These are phyloP conservation scores for Diaporthe capsici DNA, from an alignment of 2,329 filamentous ascomycete species.

Conservation along the genomic window DNA sequence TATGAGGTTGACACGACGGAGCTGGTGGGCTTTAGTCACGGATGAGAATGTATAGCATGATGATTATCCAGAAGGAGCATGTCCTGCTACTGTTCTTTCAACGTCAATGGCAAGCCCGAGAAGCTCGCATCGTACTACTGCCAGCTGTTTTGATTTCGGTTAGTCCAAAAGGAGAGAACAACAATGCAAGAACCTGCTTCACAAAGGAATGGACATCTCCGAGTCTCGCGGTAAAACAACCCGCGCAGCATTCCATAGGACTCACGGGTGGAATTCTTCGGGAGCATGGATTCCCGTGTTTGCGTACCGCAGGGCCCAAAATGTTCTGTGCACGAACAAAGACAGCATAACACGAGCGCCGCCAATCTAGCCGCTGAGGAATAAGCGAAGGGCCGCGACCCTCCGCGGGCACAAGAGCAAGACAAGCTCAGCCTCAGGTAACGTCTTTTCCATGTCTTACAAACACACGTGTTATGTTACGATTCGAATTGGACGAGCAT, in stretches of 20 bases:
- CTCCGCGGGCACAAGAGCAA: conserved; percentile 1
- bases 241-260: neutral
- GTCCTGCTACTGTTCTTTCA: neutral
- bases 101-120: too few species aligned
- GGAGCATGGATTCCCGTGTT: neutral
- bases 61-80: neutral
- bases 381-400: conserved; percentile 24
- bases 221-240: neutral
- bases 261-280: neutral
- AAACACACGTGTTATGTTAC: conserved; percentile 7
- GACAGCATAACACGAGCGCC: neutral
- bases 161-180: neutral
- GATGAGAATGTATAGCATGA: neutral
- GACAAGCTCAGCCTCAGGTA: conserved; percentile 29
- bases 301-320: neutral
- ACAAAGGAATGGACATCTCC: neutral
- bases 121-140: neutral
- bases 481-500: neutral
- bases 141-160: neutral
- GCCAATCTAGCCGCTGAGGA: neutral
- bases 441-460: conserved; percentile 15
- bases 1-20: too few species aligned
- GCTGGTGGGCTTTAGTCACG: too few species aligned
- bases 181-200: neutral
- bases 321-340: neutral